Percentiles rank a stretch among this genome's conserved stretches.
phyloP scores from a whole-genome alignment of 2,329 filamentous ascomycete genomes.

The Neurospora crassa region DNA sequence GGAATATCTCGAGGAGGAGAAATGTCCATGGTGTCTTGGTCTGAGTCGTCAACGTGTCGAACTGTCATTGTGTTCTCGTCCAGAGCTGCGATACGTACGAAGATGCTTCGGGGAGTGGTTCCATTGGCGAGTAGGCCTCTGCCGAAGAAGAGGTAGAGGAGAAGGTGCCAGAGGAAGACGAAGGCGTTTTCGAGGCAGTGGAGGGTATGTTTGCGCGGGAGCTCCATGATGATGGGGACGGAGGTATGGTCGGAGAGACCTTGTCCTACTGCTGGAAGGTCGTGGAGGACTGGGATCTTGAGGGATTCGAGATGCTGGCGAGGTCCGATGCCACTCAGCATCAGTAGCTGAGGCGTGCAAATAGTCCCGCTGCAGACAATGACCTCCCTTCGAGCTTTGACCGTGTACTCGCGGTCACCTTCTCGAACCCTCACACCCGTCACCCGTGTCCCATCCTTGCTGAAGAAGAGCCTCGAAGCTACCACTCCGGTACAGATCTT shows the following conservation, averaged over 20 bases:
- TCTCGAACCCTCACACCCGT: constrained; percentile 17
- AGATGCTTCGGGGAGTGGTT: constrained; percentile 17
- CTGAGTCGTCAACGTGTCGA: not conserved
- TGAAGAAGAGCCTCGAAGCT: constrained; percentile 20
- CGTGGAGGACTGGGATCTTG: constrained; percentile 13
- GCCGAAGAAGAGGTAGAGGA: constrained; percentile 22
- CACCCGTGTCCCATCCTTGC: constrained; percentile 12
- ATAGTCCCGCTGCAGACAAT: constrained; percentile 23
- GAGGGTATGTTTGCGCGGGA: constrained; percentile 19
- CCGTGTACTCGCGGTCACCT: constrained; percentile 11
- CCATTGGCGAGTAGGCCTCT: constrained; percentile 17
- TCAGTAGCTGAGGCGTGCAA: constrained; percentile 23
- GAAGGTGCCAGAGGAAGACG: constrained; percentile 19
- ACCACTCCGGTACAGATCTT: constrained; percentile 23
- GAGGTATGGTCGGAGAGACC: constrained; percentile 22
- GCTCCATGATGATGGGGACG: constrained; percentile 19
- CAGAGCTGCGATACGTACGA: constrained; percentile 18
- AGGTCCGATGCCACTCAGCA: constrained; percentile 25
- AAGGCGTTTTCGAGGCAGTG: constrained; percentile 15
- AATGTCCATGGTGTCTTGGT: constrained; percentile 15
- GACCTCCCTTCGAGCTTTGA: constrained; percentile 21
- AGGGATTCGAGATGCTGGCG: constrained; percentile 10
- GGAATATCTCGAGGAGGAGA: constrained; percentile 18
- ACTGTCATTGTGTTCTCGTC: constrained; percentile 21
- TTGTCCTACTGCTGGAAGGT: constrained; percentile 19